Percentiles rank a stretch among this genome's conserved stretches.
phyloP scores from a whole-genome alignment of 805 yeast species.

The Cyberlindnera mississippiensis region DNA sequence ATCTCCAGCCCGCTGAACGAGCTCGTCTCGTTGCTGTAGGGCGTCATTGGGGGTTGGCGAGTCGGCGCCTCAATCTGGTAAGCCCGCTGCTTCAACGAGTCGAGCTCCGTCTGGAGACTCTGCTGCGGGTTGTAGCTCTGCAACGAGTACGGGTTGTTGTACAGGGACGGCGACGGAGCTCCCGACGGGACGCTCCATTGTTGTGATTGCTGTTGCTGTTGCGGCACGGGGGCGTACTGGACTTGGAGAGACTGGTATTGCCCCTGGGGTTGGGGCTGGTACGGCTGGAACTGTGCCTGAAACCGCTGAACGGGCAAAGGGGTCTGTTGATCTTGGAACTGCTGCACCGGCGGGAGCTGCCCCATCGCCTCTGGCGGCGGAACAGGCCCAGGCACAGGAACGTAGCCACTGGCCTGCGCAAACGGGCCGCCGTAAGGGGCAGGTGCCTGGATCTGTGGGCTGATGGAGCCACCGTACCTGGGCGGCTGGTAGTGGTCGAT shows the following conservation, averaged over 20 bases:
- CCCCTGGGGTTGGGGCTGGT: neutral
- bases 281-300: neutral
- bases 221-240: neutral
- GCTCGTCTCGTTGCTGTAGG: no score
- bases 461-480: slow-evolving; percentile 15
- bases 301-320: no score
- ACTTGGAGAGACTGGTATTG: neutral
- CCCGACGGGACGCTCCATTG: neutral
- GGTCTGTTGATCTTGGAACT: slow-evolving; percentile 10
- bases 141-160: no score
- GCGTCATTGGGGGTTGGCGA: no score
- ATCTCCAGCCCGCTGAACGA: no score
- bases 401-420: no score
- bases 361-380: no score
- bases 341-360: slow-evolving; percentile 4
- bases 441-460: slow-evolving; percentile 1
- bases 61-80: slow-evolving; percentile 11
- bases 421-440: neutral
- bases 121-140: no score
- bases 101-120: slow-evolving; percentile 17
- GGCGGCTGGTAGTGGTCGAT: slow-evolving; percentile 14
- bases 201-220: neutral
- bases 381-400: no score
- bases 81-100: slow-evolving; percentile 10
- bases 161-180: no score